Base-by-base conservation (phyloP, 2,329 filamentous ascomycete species). In the Fusarium buxicola region DNA sequence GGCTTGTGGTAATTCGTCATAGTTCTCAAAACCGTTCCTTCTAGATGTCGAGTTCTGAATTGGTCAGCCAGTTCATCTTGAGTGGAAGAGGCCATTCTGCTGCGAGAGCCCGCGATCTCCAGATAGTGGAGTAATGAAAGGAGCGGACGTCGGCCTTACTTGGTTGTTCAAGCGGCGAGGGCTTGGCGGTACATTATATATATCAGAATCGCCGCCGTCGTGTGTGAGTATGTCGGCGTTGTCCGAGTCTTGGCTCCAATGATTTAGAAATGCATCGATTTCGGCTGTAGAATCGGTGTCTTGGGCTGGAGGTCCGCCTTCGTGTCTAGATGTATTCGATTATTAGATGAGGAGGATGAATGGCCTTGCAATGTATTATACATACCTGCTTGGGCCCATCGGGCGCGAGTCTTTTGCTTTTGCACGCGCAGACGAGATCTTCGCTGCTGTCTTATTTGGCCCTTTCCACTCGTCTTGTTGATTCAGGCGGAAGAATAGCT, bases 401-500 rank as follows among this genome's bases (percentile, higher is more conserved):
- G 53, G 57, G 8, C 44, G 38, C 1, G 55, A 58, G 5, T 44
- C 47, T 8, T 18, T 4, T 7, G 40, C 5, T 3, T 13, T 7
- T 4, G n/a, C n/a, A 28, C 21, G 1, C 4, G n/a, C n/a, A n/a
- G 16, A 4, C 12, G 30, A 4, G 4, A 3, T 18, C 11, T 43
- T 45, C 8, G 39, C 28, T 7, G 18, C 27, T 15, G 24, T 11
- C 10, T 25, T 21, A 2, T 2, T 41, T 2, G 3, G 12, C 1
- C 25, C 31, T 1, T 27, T 52, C 7, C 15, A n/a, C 5, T 9
- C 30, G 13, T 36, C 25, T 24, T 59, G 34, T 5, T 39, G 16
- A 11, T 60, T 60, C 2, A 47, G 31, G 9, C 55, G 36, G 0
- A 34, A 54, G 1, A 60, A 35, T 10, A 60, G 12, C 10, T 54